Conservation (phyloP, 1,284 basidiomycete genomes). For the Mycena sp. region DNA sequence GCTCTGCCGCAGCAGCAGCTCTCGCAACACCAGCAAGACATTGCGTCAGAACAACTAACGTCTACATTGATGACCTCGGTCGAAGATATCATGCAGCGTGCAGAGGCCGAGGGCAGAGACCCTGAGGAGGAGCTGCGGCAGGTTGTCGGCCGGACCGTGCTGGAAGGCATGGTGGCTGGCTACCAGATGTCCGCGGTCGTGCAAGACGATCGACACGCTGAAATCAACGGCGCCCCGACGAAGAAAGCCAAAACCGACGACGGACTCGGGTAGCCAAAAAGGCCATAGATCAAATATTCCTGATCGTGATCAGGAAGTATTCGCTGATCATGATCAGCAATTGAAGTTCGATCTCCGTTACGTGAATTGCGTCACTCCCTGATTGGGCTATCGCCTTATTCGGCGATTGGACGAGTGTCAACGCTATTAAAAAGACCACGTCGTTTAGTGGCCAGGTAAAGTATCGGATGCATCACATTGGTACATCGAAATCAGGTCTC, state of each 20-base stretch:
- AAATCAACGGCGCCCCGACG: slow-evolving; percentile 34
- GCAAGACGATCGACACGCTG: slow-evolving; percentile 25
- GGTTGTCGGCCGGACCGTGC: slow-evolving; percentile 66
- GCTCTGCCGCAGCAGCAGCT: slow-evolving; percentile 41
- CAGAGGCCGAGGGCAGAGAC: slow-evolving; percentile 69
- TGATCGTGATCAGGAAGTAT: slow-evolving; percentile 9
- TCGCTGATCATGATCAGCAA: slow-evolving; percentile 17
- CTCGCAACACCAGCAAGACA: slow-evolving; percentile 76
- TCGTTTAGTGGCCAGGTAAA: no score
- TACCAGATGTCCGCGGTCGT: slow-evolving; percentile 53
- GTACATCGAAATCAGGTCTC: no score
- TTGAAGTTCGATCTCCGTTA: neutral
- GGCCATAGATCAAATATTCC: neutral
- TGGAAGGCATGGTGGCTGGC: slow-evolving; percentile 68
- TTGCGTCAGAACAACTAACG: slow-evolving; percentile 75
- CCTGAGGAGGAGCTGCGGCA: slow-evolving; percentile 68
- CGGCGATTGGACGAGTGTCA: no score
- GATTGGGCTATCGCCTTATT: slow-evolving; percentile 8
- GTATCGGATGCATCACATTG: no score
- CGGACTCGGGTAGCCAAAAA: slow-evolving; percentile 25
- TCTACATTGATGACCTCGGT: slow-evolving; percentile 73
- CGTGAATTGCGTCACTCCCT: slow-evolving; percentile 1
- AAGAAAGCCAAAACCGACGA: slow-evolving; percentile 42
- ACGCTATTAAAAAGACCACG: no score
- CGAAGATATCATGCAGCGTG: slow-evolving; percentile 71